A percentile compares a stretch with the other conserved stretches of the same genome.
phyloP scores from a whole-genome alignment of 1,284 basidiomycete genomes.

The Cerrena zonata region DNA sequence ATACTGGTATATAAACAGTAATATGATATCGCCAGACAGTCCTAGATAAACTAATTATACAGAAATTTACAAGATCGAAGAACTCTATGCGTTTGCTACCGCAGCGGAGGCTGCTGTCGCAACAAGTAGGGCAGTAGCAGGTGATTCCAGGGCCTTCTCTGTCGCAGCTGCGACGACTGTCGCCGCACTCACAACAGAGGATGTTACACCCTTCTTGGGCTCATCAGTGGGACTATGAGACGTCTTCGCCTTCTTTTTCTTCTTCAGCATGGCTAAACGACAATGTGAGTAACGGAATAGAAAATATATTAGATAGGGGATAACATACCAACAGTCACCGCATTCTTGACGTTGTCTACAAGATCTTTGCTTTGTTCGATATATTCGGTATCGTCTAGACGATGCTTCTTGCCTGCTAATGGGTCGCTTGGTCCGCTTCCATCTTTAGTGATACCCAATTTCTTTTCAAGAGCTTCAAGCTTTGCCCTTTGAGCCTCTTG shows the following conservation, averaged over 20 bases:
- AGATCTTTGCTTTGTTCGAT: constrained; percentile 89
- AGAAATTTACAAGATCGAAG: no score
- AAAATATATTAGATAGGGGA: constrained; percentile 13
- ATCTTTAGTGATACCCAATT: constrained; percentile 61
- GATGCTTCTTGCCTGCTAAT: constrained; percentile 73
- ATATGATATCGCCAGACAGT: no score
- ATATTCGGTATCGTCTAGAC: constrained; percentile 89
- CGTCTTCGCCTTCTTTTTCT: constrained; percentile 78
- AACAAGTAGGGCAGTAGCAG: constrained; percentile 17
- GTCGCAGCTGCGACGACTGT: constrained; percentile 8
- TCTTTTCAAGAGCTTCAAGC: constrained; percentile 78
- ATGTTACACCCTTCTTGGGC: constrained; percentile 8
- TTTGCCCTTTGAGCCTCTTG: constrained; percentile 80
- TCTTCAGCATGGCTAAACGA: constrained; percentile 65
- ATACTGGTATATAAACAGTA: no score
- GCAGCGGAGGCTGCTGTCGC: constrained; percentile 12
- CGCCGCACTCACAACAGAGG: constrained; percentile 8
- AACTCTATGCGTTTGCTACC: no score
- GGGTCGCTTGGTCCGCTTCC: constrained; percentile 39
- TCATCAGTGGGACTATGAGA: constrained; percentile 27
- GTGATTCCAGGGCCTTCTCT: constrained; percentile 16
- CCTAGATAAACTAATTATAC: no score
- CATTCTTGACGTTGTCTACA: constrained; percentile 86
- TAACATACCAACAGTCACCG: constrained; percentile 73
- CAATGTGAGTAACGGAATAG: not conserved